Conservation (phyloP, 331 rosid genomes). For the Phaseolus coccineus region DNA sequence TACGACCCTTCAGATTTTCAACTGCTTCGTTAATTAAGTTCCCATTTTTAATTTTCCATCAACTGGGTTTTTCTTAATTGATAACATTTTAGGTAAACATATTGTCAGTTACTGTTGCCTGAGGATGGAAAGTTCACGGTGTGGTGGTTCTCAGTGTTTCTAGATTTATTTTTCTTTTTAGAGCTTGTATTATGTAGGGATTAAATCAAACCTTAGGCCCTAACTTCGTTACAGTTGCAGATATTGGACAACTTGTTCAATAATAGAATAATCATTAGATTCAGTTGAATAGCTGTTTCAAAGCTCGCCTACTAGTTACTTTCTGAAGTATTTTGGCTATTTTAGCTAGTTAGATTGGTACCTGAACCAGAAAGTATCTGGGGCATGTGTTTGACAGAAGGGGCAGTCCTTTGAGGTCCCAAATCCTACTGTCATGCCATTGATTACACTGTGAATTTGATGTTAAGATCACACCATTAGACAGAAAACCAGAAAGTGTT, state of each 20-base stretch:
- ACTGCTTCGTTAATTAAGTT: not conserved
- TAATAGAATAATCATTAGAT: not conserved
- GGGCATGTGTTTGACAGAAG: not conserved
- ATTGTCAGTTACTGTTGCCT: not conserved
- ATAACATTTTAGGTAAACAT: not conserved
- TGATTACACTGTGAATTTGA: not conserved
- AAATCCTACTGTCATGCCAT: not conserved
- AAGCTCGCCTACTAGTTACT: not conserved
- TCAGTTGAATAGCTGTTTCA: not conserved
- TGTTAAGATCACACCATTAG: not conserved
- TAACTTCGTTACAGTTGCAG: not conserved
- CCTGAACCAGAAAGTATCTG: not conserved
- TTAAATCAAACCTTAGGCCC: not conserved
- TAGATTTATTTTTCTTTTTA: not conserved
- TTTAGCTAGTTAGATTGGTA: not conserved
- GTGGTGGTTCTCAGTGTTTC: not conserved
- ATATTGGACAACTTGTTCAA: not conserved
- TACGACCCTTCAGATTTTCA: not conserved
- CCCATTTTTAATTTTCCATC: not conserved
- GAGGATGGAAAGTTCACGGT: not conserved
- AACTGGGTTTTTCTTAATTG: not conserved
- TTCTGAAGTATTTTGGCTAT: not conserved
- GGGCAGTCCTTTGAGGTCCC: not conserved
- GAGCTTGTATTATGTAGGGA: not conserved
- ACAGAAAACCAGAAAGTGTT: not conserved